Conservation (phyloP, 768 basidiomycete genomes). For the Nevesoporus exiguus region DNA sequence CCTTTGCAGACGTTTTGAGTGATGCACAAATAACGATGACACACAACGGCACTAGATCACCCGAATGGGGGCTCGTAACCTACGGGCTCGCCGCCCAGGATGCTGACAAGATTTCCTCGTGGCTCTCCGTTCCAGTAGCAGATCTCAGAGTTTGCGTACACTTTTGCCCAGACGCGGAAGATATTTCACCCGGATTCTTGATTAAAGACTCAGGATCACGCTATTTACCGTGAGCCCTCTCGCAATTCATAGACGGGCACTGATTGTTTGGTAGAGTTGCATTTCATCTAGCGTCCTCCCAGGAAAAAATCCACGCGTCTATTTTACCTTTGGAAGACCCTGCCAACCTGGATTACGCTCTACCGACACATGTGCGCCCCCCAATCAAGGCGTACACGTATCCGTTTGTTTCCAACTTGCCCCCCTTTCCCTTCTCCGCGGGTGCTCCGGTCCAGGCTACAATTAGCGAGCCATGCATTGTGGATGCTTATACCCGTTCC, state of each 20-base stretch:
- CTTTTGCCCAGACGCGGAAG: constrained; percentile 31
- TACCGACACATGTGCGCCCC: constrained; percentile 24
- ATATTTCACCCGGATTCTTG: constrained; percentile 26
- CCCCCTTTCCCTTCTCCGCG: constrained; percentile 37
- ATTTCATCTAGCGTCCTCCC: constrained; percentile 37
- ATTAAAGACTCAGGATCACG: constrained; percentile 20
- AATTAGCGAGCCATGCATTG: constrained; percentile 16
- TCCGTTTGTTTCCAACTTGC: constrained; percentile 33
- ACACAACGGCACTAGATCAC: not conserved
- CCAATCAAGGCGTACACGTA: constrained; percentile 35
- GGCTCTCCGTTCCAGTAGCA: constrained; percentile 5
- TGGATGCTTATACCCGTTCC: constrained; percentile 35
- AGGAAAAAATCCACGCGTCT: constrained; percentile 33
- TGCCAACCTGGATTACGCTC: constrained; percentile 15
- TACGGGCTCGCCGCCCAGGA: constrained; percentile 30
- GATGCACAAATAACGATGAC: constrained; percentile 15
- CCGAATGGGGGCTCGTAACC: constrained; percentile 30
- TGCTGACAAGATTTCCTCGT: constrained; percentile 14
- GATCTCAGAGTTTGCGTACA: constrained; percentile 34
- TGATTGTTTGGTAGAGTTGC: constrained; percentile 25
- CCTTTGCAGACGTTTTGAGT: constrained; percentile 18
- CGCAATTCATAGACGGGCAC: not conserved
- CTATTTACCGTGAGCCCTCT: constrained; percentile 28
- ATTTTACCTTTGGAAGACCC: constrained; percentile 26
- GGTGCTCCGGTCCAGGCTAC: constrained; percentile 29